phyloP scores from a whole-genome alignment of 2,329 filamentous ascomycete species.

The Paecilomyces formosus region DNA sequence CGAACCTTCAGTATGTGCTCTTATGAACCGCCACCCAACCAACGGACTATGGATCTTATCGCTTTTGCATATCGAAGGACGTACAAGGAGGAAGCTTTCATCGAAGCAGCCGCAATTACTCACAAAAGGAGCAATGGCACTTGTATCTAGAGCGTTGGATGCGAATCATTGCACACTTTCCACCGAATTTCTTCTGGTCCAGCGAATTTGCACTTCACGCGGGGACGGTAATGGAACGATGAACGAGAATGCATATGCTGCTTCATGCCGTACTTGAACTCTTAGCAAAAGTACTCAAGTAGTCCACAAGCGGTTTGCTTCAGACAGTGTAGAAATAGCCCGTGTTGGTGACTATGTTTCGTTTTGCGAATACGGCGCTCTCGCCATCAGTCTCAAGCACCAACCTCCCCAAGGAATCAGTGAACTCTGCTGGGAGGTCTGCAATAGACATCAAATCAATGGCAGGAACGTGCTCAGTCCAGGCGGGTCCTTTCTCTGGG shows the following conservation, averaged over 20 bases:
- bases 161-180: neutral
- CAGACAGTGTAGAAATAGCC: constrained; percentile 16
- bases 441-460: constrained; percentile 4
- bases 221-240: neutral
- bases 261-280: neutral
- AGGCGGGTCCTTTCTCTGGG: constrained; percentile 10
- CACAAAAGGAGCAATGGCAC: neutral
- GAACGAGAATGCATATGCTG: neutral
- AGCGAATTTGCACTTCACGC: neutral
- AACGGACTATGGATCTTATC: constrained; percentile 19
- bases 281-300: neutral
- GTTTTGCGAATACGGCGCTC: constrained; percentile 7
- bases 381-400: constrained; percentile 11
- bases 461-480: constrained; percentile 11
- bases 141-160: neutral
- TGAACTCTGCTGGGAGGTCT: constrained; percentile 1
- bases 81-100: neutral
- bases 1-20: constrained; percentile 19
- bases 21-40: constrained; percentile 21
- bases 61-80: constrained; percentile 17
- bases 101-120: neutral
- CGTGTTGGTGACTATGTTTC: constrained; percentile 13
- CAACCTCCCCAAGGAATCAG: constrained; percentile 5
- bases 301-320: neutral
- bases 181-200: neutral